These are phyloP conservation scores for Neckera pumila DNA, from an alignment of 225 moss, liverwort and hornwort genomes.

Conservation along the genomic window DNA sequence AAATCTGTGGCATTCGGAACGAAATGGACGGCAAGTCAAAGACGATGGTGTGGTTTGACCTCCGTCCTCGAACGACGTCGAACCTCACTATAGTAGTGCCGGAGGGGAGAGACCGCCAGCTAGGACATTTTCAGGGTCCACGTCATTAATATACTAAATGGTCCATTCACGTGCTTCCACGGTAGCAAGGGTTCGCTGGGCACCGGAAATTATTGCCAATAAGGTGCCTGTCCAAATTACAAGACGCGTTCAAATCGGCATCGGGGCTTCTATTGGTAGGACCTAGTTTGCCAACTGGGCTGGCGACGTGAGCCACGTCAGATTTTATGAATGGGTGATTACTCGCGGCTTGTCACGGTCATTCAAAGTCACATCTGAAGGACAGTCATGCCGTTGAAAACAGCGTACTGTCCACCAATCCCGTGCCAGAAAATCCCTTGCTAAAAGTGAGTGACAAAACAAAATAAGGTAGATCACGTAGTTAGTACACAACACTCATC, in stretches of 20 bases:
- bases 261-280: not conserved
- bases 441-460: not conserved
- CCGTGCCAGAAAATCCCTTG: not conserved
- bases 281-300: not conserved
- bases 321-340: not conserved
- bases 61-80: not conserved
- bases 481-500: not conserved
- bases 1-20: not conserved
- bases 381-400: not conserved
- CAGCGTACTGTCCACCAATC: not conserved
- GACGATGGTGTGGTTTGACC: conserved; percentile 6
- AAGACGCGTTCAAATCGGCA: not conserved
- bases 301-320: not conserved
- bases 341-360: not conserved
- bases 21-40: not conserved
- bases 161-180: not conserved
- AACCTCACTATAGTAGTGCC: not conserved
- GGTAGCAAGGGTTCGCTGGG: not conserved
- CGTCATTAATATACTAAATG: not conserved
- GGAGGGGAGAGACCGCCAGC: not conserved
- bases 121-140: not conserved
- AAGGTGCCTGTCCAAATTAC: not conserved
- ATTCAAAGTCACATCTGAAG: not conserved
- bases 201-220: not conserved
- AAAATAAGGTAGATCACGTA: not conserved